These are phyloP conservation scores for Aspergillus sp. DNA, from an alignment of 2,329 filamentous ascomycete species.

Conservation along the genomic window DNA sequence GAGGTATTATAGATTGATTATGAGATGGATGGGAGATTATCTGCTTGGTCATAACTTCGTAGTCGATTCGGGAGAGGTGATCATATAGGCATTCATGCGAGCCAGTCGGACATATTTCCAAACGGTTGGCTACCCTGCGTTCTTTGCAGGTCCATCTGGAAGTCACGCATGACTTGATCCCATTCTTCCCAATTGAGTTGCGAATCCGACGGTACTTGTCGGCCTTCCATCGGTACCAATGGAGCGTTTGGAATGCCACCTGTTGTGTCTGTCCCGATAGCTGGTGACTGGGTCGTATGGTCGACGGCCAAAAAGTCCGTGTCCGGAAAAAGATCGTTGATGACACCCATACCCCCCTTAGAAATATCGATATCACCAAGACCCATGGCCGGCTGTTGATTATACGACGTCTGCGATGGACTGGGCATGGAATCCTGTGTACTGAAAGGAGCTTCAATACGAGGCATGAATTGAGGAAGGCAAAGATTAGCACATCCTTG, in stretches of 20 bases:
- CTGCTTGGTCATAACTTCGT: not conserved
- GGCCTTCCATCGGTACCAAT: slow-evolving; percentile 7
- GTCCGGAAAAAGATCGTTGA: slow-evolving; percentile 24
- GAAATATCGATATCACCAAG: slow-evolving; percentile 19
- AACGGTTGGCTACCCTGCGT: slow-evolving; percentile 12
- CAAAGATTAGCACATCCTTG: slow-evolving; percentile 6
- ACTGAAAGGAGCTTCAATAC: slow-evolving; percentile 1
- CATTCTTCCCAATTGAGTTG: slow-evolving; percentile 29
- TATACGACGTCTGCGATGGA: not conserved
- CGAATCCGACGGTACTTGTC: slow-evolving; percentile 11
- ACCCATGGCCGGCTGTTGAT: slow-evolving; percentile 2
- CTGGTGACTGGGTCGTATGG: slow-evolving; percentile 6
- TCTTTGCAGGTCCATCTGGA: slow-evolving; percentile 29
- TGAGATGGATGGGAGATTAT: not conserved
- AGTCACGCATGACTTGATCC: slow-evolving; percentile 34
- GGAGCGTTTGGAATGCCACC: slow-evolving; percentile 7
- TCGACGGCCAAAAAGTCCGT: slow-evolving; percentile 18
- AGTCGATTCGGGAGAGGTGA: not conserved
- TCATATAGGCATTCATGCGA: slow-evolving; percentile 14
- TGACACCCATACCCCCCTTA: slow-evolving; percentile 16
- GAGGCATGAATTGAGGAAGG: slow-evolving; percentile 17
- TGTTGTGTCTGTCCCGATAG: slow-evolving; percentile 5
- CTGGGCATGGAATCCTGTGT: not conserved
- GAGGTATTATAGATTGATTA: not conserved
- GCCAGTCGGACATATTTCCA: slow-evolving; percentile 24